Conservation (phyloP, 2,329 filamentous ascomycete species). For the Diatrype stigma region DNA sequence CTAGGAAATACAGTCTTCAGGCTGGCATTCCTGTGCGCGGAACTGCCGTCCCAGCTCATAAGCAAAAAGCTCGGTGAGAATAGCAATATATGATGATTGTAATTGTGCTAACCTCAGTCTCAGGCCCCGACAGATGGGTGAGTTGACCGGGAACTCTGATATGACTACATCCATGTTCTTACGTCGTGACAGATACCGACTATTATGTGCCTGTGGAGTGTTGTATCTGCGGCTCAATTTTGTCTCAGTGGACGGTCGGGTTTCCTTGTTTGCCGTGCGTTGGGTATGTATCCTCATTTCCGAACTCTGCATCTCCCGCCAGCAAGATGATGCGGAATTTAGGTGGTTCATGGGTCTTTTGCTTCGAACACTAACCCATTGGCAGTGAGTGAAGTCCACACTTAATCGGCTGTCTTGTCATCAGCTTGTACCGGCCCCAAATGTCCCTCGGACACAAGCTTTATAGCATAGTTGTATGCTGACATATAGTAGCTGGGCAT, state of each 20-base stretch:
- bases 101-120: background rate
- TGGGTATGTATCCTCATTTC: too few relatives aligned
- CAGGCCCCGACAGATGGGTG: conserved; percentile 17
- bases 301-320: too few relatives aligned
- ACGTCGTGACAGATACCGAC: conserved; percentile 23
- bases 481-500: too few relatives aligned
- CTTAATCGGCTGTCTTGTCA: too few relatives aligned
- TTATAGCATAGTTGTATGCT: too few relatives aligned
- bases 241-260: conserved; percentile 22
- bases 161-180: background rate
- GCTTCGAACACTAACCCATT: too few relatives aligned
- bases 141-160: background rate
- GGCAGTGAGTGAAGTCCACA: too few relatives aligned
- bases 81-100: background rate
- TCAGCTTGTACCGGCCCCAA: too few relatives aligned
- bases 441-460: too few relatives aligned
- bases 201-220: conserved; percentile 31
- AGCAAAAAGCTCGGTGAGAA: conserved; percentile 18
- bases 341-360: too few relatives aligned
- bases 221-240: conserved; percentile 29
- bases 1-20: conserved; percentile 13
- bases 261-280: conserved; percentile 26
- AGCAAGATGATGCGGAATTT: too few relatives aligned
- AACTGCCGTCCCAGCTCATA: conserved; percentile 20
- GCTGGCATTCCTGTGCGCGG: conserved; percentile 14